Conservation (phyloP, 1,284 basidiomycete genomes). For the Heterobasidion annosum region DNA sequence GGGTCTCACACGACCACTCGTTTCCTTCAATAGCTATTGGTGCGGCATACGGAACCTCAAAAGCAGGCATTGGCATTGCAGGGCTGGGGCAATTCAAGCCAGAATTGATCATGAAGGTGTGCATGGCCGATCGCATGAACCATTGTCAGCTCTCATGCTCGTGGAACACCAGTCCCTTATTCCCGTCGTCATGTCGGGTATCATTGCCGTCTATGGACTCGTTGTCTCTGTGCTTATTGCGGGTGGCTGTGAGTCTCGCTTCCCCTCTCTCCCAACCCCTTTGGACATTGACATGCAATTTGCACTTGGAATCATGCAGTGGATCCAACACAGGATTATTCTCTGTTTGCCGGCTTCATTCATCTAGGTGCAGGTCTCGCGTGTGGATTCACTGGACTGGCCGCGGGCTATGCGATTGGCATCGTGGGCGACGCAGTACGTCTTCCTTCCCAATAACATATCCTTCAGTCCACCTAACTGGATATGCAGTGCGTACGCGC, state of each 20-base stretch:
- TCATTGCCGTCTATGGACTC: slow-evolving; percentile 61
- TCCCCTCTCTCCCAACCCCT: not conserved
- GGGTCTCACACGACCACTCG: not conserved
- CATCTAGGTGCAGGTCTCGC: slow-evolving; percentile 87
- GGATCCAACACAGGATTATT: slow-evolving; percentile 48
- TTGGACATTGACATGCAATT: not conserved
- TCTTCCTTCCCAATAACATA: not conserved
- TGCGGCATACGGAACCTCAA: slow-evolving; percentile 95
- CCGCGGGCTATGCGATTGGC: slow-evolving; percentile 88
- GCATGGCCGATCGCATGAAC: slow-evolving; percentile 14
- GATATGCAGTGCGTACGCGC: slow-evolving; percentile 54
- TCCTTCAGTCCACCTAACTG: not conserved
- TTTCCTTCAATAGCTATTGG: slow-evolving; percentile 57
- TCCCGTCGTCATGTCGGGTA: slow-evolving; percentile 84
- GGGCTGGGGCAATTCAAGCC: slow-evolving; percentile 92
- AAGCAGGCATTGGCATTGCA: slow-evolving; percentile 96
- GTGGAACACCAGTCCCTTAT: slow-evolving; percentile 36
- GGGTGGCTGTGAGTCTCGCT: slow-evolving; percentile 38
- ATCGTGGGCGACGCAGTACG: slow-evolving; percentile 83
- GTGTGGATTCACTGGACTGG: slow-evolving; percentile 83
- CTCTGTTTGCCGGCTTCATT: slow-evolving; percentile 78
- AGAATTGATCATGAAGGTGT: slow-evolving; percentile 96
- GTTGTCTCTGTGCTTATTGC: slow-evolving; percentile 67
- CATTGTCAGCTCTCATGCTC: not conserved
- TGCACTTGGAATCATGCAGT: slow-evolving; percentile 33